Evolutionary conservation across 139 green algal species (phyloP).

Genomic region (Coccomyxa sp.): DNA sequence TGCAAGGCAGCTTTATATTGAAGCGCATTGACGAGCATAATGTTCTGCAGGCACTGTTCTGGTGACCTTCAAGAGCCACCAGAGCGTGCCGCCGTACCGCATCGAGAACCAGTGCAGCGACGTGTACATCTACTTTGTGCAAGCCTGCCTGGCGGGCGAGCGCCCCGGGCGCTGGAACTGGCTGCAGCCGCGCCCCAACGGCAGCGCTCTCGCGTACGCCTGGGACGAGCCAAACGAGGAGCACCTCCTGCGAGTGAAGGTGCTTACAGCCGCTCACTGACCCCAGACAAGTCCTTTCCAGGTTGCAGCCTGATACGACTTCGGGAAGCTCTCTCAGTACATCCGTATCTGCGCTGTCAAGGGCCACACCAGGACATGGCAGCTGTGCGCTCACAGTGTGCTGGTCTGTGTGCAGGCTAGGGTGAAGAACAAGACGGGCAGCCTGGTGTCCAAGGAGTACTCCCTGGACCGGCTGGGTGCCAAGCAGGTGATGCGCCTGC

Average conservation of each 20-base stretch:
- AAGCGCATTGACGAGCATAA: too few species aligned
- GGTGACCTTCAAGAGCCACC: slow-evolving; percentile 51
- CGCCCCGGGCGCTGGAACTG: slow-evolving; percentile 19
- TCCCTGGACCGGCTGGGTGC: slow-evolving; percentile 41
- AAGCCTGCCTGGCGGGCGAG: slow-evolving; percentile 16
- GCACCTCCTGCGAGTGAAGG: slow-evolving; percentile 35
- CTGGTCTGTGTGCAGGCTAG: slow-evolving; percentile 33
- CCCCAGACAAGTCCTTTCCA: neutral
- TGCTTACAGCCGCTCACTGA: too few species aligned
- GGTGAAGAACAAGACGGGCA: slow-evolving; percentile 16
- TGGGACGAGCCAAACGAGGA: slow-evolving; percentile 77
- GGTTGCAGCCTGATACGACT: neutral
- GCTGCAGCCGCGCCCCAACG: slow-evolving; percentile 16
- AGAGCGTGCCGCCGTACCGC: slow-evolving; percentile 59
- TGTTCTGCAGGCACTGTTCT: slow-evolving; percentile 39
- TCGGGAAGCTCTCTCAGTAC: neutral
- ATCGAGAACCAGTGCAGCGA: slow-evolving; percentile 75
- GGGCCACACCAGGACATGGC: neutral
- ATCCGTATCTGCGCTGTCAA: too few species aligned
- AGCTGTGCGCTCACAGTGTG: neutral
- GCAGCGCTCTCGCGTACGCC: slow-evolving; percentile 65
- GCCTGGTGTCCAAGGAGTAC: slow-evolving; percentile 27
- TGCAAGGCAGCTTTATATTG: too few species aligned
- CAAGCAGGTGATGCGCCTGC: slow-evolving; percentile 30
- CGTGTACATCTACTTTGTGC: slow-evolving; percentile 61